Evolutionary conservation across 1,284 basidiomycete species (phyloP).

Genomic region (Golubevia sp.): DNA sequence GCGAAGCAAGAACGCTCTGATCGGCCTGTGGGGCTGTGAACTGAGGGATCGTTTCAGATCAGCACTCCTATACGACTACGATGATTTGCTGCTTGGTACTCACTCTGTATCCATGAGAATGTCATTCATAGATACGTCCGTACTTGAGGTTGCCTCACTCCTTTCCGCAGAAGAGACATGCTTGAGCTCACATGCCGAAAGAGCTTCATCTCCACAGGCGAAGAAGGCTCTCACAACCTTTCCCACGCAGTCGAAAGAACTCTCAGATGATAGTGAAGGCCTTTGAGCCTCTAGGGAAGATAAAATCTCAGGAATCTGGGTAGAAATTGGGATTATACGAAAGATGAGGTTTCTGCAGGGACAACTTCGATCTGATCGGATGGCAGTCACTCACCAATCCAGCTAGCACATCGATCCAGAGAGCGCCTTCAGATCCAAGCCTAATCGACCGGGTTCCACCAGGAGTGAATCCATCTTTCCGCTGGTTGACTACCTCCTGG

Average conservation of each 20-base stretch:
- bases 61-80: too few relatives aligned
- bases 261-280: background rate
- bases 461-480: background rate
- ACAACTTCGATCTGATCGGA: too few relatives aligned
- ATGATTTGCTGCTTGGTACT: background rate
- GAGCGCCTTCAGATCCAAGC: background rate
- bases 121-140: background rate
- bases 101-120: background rate
- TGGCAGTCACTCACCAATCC: background rate
- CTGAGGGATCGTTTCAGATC: too few relatives aligned
- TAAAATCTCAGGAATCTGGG: background rate
- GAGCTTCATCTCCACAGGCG: background rate
- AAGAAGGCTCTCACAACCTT: background rate
- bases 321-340: too few relatives aligned
- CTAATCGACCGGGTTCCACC: background rate
- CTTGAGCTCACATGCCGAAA: background rate
- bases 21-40: too few relatives aligned
- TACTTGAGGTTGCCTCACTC: background rate
- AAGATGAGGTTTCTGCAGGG: too few relatives aligned
- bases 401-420: background rate
- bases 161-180: background rate
- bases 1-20: too few relatives aligned
- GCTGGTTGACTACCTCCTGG: background rate
- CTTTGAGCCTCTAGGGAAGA: background rate
- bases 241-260: background rate